Evolutionary conservation across 176 grass and related monocot species (phyloP), one percentile per base, ranked within the genome.

Genomic region (Carex myosuroides): DNA sequence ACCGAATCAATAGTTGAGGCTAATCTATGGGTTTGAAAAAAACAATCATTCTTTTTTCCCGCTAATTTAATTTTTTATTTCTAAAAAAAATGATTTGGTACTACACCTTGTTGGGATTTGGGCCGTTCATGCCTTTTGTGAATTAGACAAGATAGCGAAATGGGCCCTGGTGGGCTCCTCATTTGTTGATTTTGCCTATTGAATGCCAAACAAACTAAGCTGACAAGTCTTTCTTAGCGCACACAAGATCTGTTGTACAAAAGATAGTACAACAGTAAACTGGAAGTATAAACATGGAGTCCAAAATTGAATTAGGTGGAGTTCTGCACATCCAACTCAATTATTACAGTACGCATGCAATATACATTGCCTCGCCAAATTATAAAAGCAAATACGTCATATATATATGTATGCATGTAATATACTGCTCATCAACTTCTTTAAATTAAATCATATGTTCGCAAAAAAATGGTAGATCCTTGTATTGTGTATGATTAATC

Each of bases 391-490:
- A 4, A 13, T 24, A 29, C 22, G 30, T 5, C 22, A 30, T 14
- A 41, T 41, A 35, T 35, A 41, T 41, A 41, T 41, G 6, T 41
- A 41, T 41, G 39, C 4, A 37, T 37, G 35, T 5, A 37, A 37
- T 37, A 37, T 41, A 41, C 6, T 71, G 32, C 2, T 50, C n/a
- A 48, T 50, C 62, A 64, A 66, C 29, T 65, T 65, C 9, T 30
- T 74, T 13, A 46, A 74, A 39, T 39, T 39, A 39, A 74, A 61
- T 83, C 22, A 88, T 74, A 82, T 85, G 66, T 94, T 87, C 1
- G 89, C 89, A 78, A 94, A 94, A 70, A 94, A 94, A 75, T 87
- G 88, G 79, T 97, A 97, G 1, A 87, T 80, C 4, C 71, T 97
- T 16, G 59, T 85, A 73, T 92, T 94, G 26, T 91, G 71, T 44